phyloP scores from a whole-genome alignment of 2,329 filamentous ascomycete genomes.

The Mycosphaerella sp. region DNA sequence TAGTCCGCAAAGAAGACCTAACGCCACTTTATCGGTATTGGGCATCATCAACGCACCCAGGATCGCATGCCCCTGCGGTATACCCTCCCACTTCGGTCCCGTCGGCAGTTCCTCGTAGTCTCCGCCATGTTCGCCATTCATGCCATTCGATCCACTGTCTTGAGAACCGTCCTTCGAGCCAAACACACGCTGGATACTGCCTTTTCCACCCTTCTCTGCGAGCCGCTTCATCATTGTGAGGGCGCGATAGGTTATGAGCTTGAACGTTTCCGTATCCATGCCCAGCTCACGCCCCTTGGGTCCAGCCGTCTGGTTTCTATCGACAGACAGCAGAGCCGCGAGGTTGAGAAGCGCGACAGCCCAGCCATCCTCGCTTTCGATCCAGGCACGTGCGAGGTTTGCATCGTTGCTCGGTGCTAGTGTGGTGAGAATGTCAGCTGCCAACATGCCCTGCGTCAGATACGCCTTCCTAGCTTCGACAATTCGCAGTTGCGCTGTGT shows the following conservation, averaged over 20 bases:
- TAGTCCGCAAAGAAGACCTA: conserved; percentile 38
- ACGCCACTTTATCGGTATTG: conserved; percentile 38
- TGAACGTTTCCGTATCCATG: conserved; percentile 30
- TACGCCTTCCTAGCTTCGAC: conserved; percentile 81
- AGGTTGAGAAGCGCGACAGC: conserved; percentile 71
- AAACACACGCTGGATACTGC: conserved; percentile 19
- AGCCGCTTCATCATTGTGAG: conserved; percentile 43
- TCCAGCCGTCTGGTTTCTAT: conserved; percentile 37
- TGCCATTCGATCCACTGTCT: conserved; percentile 19
- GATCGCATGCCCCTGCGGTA: conserved; percentile 43
- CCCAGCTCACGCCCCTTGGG: conserved; percentile 22
- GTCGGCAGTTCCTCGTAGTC: conserved; percentile 6
- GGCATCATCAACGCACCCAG: conserved; percentile 43
- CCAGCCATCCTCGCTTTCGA: conserved; percentile 77
- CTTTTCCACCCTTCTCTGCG: conserved; percentile 38
- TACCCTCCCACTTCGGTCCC: conserved; percentile 37
- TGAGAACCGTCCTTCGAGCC: conserved; percentile 5
- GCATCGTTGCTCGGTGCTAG: conserved; percentile 46
- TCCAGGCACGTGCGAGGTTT: conserved; percentile 69
- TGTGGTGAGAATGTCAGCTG: conserved; percentile 78
- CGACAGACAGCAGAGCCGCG: conserved; percentile 62
- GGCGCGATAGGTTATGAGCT: conserved; percentile 39
- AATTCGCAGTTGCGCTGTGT: conserved; percentile 49
- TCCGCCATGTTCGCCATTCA: conserved; percentile 23
- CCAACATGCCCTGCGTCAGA: conserved; percentile 84